These are phyloP conservation scores for Tetrahymena borealis DNA, from an alignment of 73 alveolate species.

Conservation along the genomic window DNA sequence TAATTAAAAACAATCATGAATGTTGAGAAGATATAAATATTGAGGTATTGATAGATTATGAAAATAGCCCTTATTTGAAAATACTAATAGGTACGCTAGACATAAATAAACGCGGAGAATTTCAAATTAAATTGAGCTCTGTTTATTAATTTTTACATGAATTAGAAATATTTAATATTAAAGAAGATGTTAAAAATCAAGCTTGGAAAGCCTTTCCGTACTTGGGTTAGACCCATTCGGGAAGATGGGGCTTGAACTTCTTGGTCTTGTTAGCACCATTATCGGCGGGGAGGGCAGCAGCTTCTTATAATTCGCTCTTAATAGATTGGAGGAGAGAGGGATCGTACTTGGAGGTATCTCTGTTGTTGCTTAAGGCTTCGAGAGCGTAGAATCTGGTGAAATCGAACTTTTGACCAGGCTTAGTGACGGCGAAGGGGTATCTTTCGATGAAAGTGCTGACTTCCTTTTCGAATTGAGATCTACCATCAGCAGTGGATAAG, in stretches of 20 bases:
- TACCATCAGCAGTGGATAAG: conserved; percentile 38
- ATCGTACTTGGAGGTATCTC: conserved; percentile 33
- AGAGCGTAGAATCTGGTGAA: conserved; percentile 39
- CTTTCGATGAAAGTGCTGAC: conserved; percentile 24
- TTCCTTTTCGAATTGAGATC: conserved; percentile 32
- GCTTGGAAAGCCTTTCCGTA: conserved; percentile 8
- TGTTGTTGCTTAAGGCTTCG: conserved; percentile 20
- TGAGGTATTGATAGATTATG: neutral
- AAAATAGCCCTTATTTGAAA: neutral
- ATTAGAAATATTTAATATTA: neutral
- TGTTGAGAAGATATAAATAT: neutral
- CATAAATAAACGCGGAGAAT: neutral
- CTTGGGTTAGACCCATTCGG: conserved; percentile 21
- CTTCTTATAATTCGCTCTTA: conserved; percentile 14
- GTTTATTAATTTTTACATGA: neutral
- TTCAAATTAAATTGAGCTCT: neutral
- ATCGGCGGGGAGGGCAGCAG: neutral
- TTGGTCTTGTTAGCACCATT: conserved; percentile 9
- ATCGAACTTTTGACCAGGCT: conserved; percentile 34
- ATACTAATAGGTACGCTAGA: neutral
- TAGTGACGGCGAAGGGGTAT: conserved; percentile 23
- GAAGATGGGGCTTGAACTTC: conserved; percentile 22
- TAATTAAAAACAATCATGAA: too few species aligned
- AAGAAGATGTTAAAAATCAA: neutral
- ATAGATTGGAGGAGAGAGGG: conserved; percentile 8